phyloP scores from a whole-genome alignment of 2,329 filamentous ascomycete genomes.

The Periglandula ipomoeae region DNA sequence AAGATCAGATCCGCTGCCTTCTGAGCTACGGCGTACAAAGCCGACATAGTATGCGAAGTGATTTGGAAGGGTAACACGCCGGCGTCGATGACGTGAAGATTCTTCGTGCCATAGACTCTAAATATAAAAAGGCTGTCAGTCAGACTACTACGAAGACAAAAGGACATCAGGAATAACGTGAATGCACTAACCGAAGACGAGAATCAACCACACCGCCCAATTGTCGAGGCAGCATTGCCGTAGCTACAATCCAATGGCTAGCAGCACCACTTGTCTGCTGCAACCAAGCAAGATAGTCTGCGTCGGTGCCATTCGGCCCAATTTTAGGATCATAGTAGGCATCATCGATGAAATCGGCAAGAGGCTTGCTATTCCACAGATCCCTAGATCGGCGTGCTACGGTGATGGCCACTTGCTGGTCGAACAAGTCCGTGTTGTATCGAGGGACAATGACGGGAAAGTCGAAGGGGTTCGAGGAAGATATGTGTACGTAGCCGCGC shows the following conservation, averaged over 20 bases:
- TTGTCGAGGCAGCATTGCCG: slow-evolving; percentile 15
- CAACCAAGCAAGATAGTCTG: slow-evolving; percentile 14
- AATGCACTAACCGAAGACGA: slow-evolving; percentile 9
- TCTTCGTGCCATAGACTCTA: slow-evolving; percentile 15
- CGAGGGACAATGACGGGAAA: slow-evolving; percentile 14
- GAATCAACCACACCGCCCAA: slow-evolving; percentile 15
- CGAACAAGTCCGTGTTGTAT: slow-evolving; percentile 14
- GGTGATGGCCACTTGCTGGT: slow-evolving; percentile 13
- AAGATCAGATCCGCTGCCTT: slow-evolving; percentile 15
- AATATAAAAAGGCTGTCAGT: no score
- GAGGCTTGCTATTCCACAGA: slow-evolving; percentile 12
- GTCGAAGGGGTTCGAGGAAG: slow-evolving; percentile 12
- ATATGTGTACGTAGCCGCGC: slow-evolving; percentile 15
- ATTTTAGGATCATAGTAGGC: slow-evolving; percentile 13
- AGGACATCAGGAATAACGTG: no score
- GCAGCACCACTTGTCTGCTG: slow-evolving; percentile 7
- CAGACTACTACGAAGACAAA: no score
- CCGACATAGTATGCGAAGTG: slow-evolving; percentile 17
- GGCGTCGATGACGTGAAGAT: slow-evolving; percentile 15
- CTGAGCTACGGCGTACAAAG: slow-evolving; percentile 14
- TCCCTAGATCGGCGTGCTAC: slow-evolving; percentile 8
- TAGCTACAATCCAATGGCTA: slow-evolving; percentile 17
- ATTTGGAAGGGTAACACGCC: slow-evolving; percentile 13
- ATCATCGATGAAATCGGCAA: slow-evolving; percentile 11
- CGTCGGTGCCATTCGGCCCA: slow-evolving; percentile 12